phyloP scores from a whole-genome alignment of 2,329 filamentous ascomycete genomes.

The Monosporascus cannonballus region DNA sequence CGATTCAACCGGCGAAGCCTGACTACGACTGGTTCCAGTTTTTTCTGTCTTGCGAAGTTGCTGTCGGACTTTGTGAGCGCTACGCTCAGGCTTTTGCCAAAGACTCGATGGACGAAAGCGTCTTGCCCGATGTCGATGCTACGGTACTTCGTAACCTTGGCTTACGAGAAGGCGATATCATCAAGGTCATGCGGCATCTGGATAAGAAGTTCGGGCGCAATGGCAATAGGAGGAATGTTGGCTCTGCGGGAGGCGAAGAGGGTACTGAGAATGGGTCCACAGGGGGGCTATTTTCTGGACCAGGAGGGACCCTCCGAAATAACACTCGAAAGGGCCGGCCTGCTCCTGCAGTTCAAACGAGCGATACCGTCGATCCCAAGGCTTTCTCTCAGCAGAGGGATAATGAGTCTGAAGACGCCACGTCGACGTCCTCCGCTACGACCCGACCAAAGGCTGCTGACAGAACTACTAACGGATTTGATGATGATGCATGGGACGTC shows the following conservation, averaged over 20 bases:
- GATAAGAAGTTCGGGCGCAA: conserved; percentile 73
- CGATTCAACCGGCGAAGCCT: conserved; percentile 55
- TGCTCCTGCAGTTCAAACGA: conserved; percentile 77
- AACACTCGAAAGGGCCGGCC: conserved; percentile 92
- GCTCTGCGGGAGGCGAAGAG: conserved; percentile 30
- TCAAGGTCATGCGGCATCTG: conserved; percentile 86
- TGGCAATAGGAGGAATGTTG: conserved; percentile 42
- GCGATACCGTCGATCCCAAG: conserved; percentile 80
- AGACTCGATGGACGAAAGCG: conserved; percentile 94
- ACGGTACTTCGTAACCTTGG: conserved; percentile 79
- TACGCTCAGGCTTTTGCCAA: conserved; percentile 84
- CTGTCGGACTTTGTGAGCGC: conserved; percentile 86
- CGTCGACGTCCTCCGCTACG: conserved; percentile 29
- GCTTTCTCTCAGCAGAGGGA: conserved; percentile 65
- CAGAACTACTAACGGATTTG: conserved; percentile 51
- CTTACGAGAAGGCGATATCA: conserved; percentile 92
- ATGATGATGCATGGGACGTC: conserved; percentile 96
- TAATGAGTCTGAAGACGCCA: conserved; percentile 31
- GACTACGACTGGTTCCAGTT: conserved; percentile 99
- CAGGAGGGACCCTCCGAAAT: conserved; percentile 84
- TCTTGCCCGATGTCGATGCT: conserved; percentile 83
- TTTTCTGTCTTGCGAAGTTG: conserved; percentile 87
- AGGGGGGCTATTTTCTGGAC: conserved; percentile 80
- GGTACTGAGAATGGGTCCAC: conserved; percentile 51
- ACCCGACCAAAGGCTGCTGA: conserved; percentile 24